Conservation (phyloP, 352 stramenopile genomes). For the Aphanomyces astaci region DNA sequence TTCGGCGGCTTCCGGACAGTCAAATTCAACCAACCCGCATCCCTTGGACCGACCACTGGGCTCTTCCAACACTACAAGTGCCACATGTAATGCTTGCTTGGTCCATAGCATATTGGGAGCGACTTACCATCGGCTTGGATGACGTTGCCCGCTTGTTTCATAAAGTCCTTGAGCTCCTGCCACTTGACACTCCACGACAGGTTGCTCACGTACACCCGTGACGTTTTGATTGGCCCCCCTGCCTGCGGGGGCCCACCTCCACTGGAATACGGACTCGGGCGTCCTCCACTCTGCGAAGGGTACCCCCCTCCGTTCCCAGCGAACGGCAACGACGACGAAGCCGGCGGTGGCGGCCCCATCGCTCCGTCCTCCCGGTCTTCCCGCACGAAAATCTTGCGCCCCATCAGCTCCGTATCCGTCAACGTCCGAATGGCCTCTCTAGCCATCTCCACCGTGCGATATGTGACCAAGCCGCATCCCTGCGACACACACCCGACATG, state of each 20-base stretch:
- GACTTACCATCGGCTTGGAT: constrained; percentile 66
- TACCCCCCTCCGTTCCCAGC: not conserved
- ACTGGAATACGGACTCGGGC: not conserved
- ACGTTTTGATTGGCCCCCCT: constrained; percentile 30
- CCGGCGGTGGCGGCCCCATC: not conserved
- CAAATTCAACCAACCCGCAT: constrained; percentile 71
- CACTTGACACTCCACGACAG: constrained; percentile 89
- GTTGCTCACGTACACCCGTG: constrained; percentile 86
- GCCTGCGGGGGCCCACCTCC: too few species aligned
- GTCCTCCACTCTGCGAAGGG: not conserved
- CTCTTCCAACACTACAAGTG: constrained; percentile 65
- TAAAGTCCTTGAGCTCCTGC: constrained; percentile 95
- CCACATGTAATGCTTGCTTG: not conserved
- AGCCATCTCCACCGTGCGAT: constrained; percentile 67
- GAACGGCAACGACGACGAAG: not conserved
- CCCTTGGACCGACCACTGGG: constrained; percentile 85
- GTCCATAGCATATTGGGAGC: not conserved
- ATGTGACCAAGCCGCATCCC: constrained; percentile 93
- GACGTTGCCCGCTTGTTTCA: constrained; percentile 79
- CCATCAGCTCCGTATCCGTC: constrained; percentile 88
- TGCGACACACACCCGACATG: constrained; percentile 25
- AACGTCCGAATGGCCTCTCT: constrained; percentile 76
- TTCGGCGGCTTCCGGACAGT: constrained; percentile 59
- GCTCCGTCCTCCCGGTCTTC: constrained; percentile 80
- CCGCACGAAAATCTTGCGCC: constrained; percentile 90